Percentiles rank a stretch among this genome's conserved stretches.
These are phyloP conservation scores for Colletotrichum magnum DNA, from an alignment of 2,329 filamentous ascomycete species.

Conservation along the genomic window DNA sequence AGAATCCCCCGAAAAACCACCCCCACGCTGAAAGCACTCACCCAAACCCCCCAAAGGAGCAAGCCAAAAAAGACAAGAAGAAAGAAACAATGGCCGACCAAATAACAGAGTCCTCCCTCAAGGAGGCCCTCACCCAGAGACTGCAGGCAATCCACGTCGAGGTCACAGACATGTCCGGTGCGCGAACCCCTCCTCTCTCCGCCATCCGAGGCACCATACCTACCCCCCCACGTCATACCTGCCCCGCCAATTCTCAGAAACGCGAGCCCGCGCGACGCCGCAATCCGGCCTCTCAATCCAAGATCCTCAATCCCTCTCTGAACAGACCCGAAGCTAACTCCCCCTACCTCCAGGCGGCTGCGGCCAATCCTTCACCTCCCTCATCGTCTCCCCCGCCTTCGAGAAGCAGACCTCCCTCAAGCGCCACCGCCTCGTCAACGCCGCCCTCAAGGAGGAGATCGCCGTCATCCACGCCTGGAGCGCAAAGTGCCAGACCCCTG, in stretches of 20 bases:
- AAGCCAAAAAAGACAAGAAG: not conserved
- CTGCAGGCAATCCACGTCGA: slow-evolving; percentile 85
- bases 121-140: slow-evolving; percentile 76
- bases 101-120: slow-evolving; percentile 82
- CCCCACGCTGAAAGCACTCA: no score
- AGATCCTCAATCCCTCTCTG: not conserved
- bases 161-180: slow-evolving; percentile 94
- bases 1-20: no score
- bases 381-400: slow-evolving; percentile 77
- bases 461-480: slow-evolving; percentile 95
- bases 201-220: not conserved
- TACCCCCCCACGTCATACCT: slow-evolving; percentile 30
- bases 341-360: slow-evolving; percentile 64
- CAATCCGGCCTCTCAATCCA: not conserved
- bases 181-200: slow-evolving; percentile 44
- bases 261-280: slow-evolving; percentile 19
- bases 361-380: slow-evolving; percentile 72
- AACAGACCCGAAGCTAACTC: not conserved
- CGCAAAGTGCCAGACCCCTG: slow-evolving; percentile 91
- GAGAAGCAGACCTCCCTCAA: slow-evolving; percentile 82
- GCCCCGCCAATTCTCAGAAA: slow-evolving; percentile 26
- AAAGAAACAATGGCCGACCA: slow-evolving; percentile 66
- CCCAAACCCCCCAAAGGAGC: no score
- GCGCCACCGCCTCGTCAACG: slow-evolving; percentile 89
- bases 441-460: slow-evolving; percentile 87